Evolutionary conservation across 1,284 basidiomycete genomes (phyloP), one percentile per base, ranked within the genome.

Genomic region (Trametes sp.): DNA sequence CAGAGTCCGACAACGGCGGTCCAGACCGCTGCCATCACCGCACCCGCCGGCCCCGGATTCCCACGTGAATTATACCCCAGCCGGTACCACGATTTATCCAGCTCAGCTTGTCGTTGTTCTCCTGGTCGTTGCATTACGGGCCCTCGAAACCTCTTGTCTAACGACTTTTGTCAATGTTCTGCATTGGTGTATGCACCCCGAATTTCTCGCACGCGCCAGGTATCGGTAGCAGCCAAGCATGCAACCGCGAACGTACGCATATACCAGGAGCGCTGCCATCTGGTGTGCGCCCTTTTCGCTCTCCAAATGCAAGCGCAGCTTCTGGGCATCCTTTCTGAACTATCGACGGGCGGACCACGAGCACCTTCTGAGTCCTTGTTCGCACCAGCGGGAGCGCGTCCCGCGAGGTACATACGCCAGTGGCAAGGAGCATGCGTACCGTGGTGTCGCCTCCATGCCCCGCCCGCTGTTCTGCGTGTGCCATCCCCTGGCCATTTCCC

Each of bases 1-100:
- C 58, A 48, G 44, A 13, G 38, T 11, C 35, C 45, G 52, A 33
- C 35, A 33, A 54, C 58, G 45, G 44, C 52, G 59, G 59, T 54
- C 59, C 4, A 42, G 59, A 54, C 59, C 45, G 44, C 59, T 53
- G 58, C 58, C 51, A 54, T 54, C 58, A 33, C 51, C 51, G 50
- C 57, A 53, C 53, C 57, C 57, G 58, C 42, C 51, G 45, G 44
- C 57, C 13, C 57, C 9, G 11, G 29, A 41, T 38, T n/a, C 29
- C 42, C 57, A 59, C 58, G 58, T 54, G 58, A 38, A 38, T 28
- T 45, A 24, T 26, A 23, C 10, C 3, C 38, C 23, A 10, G 23
- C 38, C 19, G 16, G 14, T 14, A 36, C 35, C 16, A 10, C 35
- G 35, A n/a, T n/a, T 36, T 14, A 14, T 36, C 35, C 6, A 33